Evolutionary conservation across 768 basidiomycete species (phyloP), one percentile per base, ranked within the genome.

Genomic region (Rhizopogon salebrosus): DNA sequence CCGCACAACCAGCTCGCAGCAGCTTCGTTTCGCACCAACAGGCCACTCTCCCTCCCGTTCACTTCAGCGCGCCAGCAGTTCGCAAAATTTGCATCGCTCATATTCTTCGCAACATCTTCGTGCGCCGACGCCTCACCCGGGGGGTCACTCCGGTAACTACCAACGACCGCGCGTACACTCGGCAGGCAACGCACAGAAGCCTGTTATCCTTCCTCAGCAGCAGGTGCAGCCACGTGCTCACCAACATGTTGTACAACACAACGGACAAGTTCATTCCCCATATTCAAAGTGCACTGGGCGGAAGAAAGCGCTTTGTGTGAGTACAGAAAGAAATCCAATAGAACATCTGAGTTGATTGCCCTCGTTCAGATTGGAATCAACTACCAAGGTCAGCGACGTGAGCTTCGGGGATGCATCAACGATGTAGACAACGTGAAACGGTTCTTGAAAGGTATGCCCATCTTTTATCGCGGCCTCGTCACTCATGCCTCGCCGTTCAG

Each of bases 341-440:
- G 29, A 14, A 31, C 22, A 48, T 29, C 2, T 1, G 36, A 48
- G 34, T 39, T n/a, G 37, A 41, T 31, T 39, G 54, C 13, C 23
- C 41, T 51, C 45, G 23, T 53, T 11, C 34, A 85, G 84, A 89
- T 93, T 63, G 90, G 89, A 1, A 87, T 92, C 58, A 88, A 88
- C 62, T 93, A 93, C 62, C 61, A 60, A 10, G 88, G 89, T 0
- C 82, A 87, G 43, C 62, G 64, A 2, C 77, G 82, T 51, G 81
- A 79, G 55, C 77, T 93, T 13, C 72, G 72, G 0, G 92, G 92
- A 6, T 93, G 92, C 60, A 77, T 92, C 61, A 93, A 93, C 56
- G 92, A 95, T 63, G 85, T 85, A 3, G 74, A 73, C 53, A 84
- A 85, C 58, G 78, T 92, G 41, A 76, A 79, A 42, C 74, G 75